Evolutionary conservation across 352 stramenopile species (phyloP), one percentile per base, ranked within the genome.

Genomic region (Phytophthora kernoviae): DNA sequence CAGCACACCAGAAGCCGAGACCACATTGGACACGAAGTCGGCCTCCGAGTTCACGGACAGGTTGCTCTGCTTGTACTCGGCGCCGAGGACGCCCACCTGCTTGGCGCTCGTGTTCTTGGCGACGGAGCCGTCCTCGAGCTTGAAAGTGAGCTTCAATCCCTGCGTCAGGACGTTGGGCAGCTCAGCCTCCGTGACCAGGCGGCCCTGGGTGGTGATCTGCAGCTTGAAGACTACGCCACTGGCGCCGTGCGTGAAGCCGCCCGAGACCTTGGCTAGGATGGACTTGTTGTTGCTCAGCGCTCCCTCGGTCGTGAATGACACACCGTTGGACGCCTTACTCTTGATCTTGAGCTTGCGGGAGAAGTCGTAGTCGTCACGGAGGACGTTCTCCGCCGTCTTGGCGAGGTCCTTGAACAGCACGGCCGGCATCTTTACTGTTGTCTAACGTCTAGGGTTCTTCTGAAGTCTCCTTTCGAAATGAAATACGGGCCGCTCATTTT

Each of bases 271-370:
- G 58, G 81, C 84, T 22, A 91, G 67, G 67, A 94, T 94, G 47
- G 79, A 83, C 75, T 94, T 94, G 79, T 92, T 91, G 75, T 64
- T 70, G 68, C 60, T 83, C 60, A 94, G 75, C 41, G 78, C 74
- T 21, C 82, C 82, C 54, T 92, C 82, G 22, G 82, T 90, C 32
- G 82, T 92, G 69, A 92, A 92, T 20, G 73, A 70, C 33, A 92
- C 82, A 53, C 82, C 82, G 60, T 91, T 90, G 4, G 78, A 66
- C 17, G 81, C 79, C 69, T 88, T 88, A 65, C 76, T 89, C 70
- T 89, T 91, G 66, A 91, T 85, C 77, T 91, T 91, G 56, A 91
- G 67, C 76, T 90, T 91, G 58, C 81, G 79, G 40, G 70, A 85
- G 65, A 88, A 91, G 68, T 91, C 81, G 46, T 88, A 90, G 70